Evolutionary conservation across 192 early-diverging fungal genomes (phyloP), one percentile per base, ranked within the genome.

Genomic region (Geranomyces michiganensis): DNA sequence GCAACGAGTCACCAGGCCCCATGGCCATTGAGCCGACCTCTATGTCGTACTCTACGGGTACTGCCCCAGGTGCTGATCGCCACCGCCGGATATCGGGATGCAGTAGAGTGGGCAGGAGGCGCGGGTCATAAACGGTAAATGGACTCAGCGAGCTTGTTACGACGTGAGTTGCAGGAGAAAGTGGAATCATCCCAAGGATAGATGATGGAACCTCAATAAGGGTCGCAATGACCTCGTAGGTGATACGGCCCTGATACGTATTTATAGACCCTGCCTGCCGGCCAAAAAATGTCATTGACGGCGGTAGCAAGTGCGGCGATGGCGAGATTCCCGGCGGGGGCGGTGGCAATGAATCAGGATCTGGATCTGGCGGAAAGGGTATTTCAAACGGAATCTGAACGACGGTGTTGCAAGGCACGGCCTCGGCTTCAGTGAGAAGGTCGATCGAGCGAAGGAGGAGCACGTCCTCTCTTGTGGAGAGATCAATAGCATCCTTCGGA

Each of bases 11-110:
- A 1, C 73, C 71, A 26, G 84, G 76, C 26, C 84, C 84, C 45
- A 82, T 59, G 15, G 76, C 80, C 17, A 73, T 78, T 29, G 78
- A n/a, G 8, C 61, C 45, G 32, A 85, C 55, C 49, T 83, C 84
- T 19, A 85, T 68, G 55, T 85, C 84, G 77, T 82, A 85, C 65
- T 85, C 84, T 17, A 82, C 43, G 15, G 84, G 84, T 13, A 48
- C 36, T 14, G 82, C 79, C 8, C 78, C 78, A 8, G 78, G 77
- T 14, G 79, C 76, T 3, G 77, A 79, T 17, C 79, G 58, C 84
- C 84, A 85, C 8, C 78, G 71, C 47, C 79, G 71, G 44, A 78
- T 68, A 51, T 85, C 84, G n/a, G 79, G 81, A 43, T 79, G 74
- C 19, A 85, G 24, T 7, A 85, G 46, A n/a, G 51, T 43, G 21